Conservation (phyloP, 225 moss, liverwort and hornwort genomes). For the Neckera pumila region DNA sequence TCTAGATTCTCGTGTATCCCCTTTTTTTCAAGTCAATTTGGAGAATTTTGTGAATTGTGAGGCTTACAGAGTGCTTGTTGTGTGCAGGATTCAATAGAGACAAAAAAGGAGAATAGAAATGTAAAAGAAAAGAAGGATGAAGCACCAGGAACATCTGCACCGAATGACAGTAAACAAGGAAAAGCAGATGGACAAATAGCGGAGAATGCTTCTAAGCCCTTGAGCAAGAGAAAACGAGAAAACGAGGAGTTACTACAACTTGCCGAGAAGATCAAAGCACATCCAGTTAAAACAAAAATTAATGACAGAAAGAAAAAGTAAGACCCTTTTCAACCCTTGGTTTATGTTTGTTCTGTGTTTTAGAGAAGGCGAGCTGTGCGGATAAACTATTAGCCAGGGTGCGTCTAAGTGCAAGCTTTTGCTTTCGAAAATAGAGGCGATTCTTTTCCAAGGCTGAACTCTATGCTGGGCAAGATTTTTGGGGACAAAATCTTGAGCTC, state of each 20-base stretch:
- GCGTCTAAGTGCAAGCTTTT: neutral
- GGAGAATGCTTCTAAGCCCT: conserved; percentile 8
- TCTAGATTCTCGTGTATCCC: neutral
- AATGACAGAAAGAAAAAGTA: conserved; percentile 58
- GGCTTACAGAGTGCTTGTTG: neutral
- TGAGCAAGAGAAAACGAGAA: conserved; percentile 50
- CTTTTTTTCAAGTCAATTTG: neutral
- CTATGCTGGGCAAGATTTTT: neutral
- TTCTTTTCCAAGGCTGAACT: neutral
- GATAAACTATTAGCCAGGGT: neutral
- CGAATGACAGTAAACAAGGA: neutral
- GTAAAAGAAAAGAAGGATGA: conserved; percentile 6
- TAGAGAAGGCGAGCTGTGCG: neutral
- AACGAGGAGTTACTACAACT: conserved; percentile 53
- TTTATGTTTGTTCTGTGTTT: neutral
- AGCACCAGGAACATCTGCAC: neutral
- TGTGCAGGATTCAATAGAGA: conserved; percentile 14
- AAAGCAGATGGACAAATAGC: conserved; percentile 2
- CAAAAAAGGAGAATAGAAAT: neutral
- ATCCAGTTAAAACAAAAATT: conserved; percentile 32
- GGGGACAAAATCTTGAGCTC: neutral
- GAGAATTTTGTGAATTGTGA: neutral
- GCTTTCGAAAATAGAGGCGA: neutral
- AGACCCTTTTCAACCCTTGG: neutral
- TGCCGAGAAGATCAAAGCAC: conserved; percentile 64